phyloP scores from a whole-genome alignment of 2,329 filamentous ascomycete species.

The Talaromyces amestolkiae region DNA sequence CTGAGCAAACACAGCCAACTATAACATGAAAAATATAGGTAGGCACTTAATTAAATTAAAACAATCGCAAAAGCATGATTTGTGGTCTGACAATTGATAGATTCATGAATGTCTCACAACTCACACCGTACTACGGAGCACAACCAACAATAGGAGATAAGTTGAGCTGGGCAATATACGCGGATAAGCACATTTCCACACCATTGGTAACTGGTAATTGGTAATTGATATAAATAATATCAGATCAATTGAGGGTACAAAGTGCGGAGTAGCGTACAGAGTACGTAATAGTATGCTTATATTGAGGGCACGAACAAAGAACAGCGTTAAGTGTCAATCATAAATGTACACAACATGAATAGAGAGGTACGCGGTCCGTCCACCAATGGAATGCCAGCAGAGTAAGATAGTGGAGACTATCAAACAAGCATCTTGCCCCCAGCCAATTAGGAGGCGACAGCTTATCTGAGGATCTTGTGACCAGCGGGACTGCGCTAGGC shows the following conservation, averaged over 20 bases:
- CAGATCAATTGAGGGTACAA: neutral
- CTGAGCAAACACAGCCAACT: neutral
- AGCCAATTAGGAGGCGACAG: neutral
- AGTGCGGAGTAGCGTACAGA: neutral
- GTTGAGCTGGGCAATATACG: neutral
- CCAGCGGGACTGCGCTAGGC: neutral
- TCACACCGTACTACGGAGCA: neutral
- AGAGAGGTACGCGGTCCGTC: too few species aligned
- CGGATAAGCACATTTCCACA: neutral
- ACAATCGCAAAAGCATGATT: neutral
- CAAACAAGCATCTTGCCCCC: neutral
- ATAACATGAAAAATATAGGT: neutral
- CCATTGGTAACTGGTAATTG: too few species aligned
- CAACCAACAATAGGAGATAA: too few species aligned
- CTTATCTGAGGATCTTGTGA: slow-evolving; percentile 2
- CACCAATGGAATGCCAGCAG: too few species aligned
- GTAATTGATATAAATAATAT: too few species aligned
- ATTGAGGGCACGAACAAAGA: too few species aligned
- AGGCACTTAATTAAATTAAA: neutral
- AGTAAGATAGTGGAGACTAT: too few species aligned
- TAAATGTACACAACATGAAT: too few species aligned
- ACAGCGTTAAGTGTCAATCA: too few species aligned
- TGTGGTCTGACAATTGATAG: neutral
- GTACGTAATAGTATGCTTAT: neutral
- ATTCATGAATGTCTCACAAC: neutral